Percentiles rank a stretch among this genome's conserved stretches.
phyloP scores from a whole-genome alignment of 2,329 filamentous ascomycete genomes.

The Paraphaeosphaeria sporulosa region DNA sequence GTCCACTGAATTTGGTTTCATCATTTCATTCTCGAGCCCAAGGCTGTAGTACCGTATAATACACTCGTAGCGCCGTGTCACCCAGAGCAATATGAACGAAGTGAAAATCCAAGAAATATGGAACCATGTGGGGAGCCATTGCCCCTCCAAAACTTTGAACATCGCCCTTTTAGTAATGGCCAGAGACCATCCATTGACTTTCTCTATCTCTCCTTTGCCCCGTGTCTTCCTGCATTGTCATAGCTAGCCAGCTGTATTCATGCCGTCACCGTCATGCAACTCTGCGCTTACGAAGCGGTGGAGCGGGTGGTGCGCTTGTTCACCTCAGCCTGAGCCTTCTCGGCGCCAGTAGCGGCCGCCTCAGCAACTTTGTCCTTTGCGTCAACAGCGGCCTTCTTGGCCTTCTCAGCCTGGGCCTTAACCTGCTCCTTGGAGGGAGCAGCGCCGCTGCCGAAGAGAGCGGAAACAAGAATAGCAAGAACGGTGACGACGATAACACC shows the following conservation, averaged over 20 bases:
- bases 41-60: conserved; percentile 31
- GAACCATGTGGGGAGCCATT: conserved; percentile 15
- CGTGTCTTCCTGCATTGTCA: conserved; percentile 5
- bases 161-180: conserved; percentile 23
- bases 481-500: conserved; percentile 74
- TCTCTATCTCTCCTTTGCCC: conserved; percentile 5
- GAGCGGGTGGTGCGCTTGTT: conserved; percentile 67
- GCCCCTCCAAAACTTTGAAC: conserved; percentile 22
- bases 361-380: conserved; percentile 75
- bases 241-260: background rate
- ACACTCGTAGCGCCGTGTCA: conserved; percentile 39
- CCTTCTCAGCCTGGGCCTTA: conserved; percentile 77
- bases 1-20: conserved; percentile 16
- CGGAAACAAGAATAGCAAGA: conserved; percentile 72
- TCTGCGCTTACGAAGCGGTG: conserved; percentile 35
- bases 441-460: conserved; percentile 71
- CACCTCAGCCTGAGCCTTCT: conserved; percentile 76
- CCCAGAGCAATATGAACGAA: conserved; percentile 34
- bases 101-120: conserved; percentile 32
- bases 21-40: conserved; percentile 28
- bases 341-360: conserved; percentile 66
- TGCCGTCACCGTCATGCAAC: background rate
- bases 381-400: conserved; percentile 73
- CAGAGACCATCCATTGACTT: conserved; percentile 6
- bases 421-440: conserved; percentile 69